Evolutionary conservation across 140 eudicot genomes (phyloP), one percentile per base, ranked within the genome.

Genomic region (Oenanthe javanica): DNA sequence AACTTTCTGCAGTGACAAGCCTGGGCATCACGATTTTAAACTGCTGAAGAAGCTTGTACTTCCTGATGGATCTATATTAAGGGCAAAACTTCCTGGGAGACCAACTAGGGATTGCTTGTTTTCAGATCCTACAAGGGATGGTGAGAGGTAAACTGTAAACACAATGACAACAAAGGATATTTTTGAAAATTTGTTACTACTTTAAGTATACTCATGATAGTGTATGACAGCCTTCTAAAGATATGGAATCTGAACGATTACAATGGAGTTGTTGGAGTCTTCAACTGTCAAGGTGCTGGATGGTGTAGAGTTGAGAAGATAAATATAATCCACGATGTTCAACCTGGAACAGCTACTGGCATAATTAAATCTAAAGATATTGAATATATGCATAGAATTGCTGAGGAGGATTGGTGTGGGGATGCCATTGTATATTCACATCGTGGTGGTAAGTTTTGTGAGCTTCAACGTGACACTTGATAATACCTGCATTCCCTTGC

Each of bases 251-350:
- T 94, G 66, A 94, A 94, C 76, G 84, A 90, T 78, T 89, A 57
- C 83, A 87, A 76, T 25, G 97, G 98, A 78, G 91, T 94, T 54
- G 84, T 92, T 75, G 98, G 98, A 69, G 93, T 86, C 73, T 94
- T 94, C 81, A 94, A 94, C 88, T 94, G 98, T 85, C 98, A 93
- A 80, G 98, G 98, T 49, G 97, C 98, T 45, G 96, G 92, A 54
- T 93, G 98, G 98, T 93, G 96, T 79, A 88, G 84, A 82, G 88
- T 84, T 76, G 97, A 90, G 71, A 91, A 89, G 81, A 91, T 25
- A 83, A 91, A 88, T 74, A 85, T 89, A 81, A 85, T 86, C 54
- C 97, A 93, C 21, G 90, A 91, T 77, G 88, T 87, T 43, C 86
- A 81, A 77, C 98, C 98, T 31, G 88, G 86, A 70, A 84, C 93